A percentile compares a stretch with the other conserved stretches of the same genome.
phyloP scores from a whole-genome alignment of 371 early-diverging fungal genomes.

The Syncephalastrum sp. region DNA sequence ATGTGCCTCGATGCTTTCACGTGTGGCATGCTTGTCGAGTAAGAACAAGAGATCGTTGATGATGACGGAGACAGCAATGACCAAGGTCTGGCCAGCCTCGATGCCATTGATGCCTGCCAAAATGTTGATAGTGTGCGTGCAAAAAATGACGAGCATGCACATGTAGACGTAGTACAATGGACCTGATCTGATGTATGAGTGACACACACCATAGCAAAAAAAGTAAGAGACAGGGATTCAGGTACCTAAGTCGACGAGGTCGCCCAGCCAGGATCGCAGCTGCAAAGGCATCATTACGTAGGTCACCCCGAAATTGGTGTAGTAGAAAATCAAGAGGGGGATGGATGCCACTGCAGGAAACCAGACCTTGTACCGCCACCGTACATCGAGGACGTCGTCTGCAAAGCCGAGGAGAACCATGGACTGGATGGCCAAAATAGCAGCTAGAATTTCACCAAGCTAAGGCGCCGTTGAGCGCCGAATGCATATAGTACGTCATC shows the following conservation, averaged over 20 bases:
- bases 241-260: slow-evolving; percentile 80
- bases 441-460: slow-evolving; percentile 87
- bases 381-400: slow-evolving; percentile 95
- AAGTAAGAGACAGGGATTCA: background rate
- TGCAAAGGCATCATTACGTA: slow-evolving; percentile 85
- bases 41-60: slow-evolving; percentile 76
- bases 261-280: slow-evolving; percentile 70
- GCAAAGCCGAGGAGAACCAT: slow-evolving; percentile 98
- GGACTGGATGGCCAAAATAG: slow-evolving; percentile 83
- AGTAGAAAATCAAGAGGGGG: slow-evolving; percentile 93
- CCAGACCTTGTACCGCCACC: slow-evolving; percentile 95
- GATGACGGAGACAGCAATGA: slow-evolving; percentile 86
- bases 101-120: slow-evolving; percentile 98
- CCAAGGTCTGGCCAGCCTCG: slow-evolving; percentile 90
- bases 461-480: slow-evolving; percentile 14
- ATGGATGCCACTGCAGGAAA: slow-evolving; percentile 92
- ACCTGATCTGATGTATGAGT: slow-evolving; percentile 47
- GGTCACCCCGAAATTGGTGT: slow-evolving; percentile 86
- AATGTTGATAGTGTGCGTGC: slow-evolving; percentile 98
- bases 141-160: slow-evolving; percentile 86
- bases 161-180: slow-evolving; percentile 92
- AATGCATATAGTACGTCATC: no score
- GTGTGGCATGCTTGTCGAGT: slow-evolving; percentile 43
- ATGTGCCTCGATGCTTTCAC: slow-evolving; percentile 69
- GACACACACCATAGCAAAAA: background rate